Conservation (phyloP, 2,329 filamentous ascomycete species). For the Penicillium vulpinum region DNA sequence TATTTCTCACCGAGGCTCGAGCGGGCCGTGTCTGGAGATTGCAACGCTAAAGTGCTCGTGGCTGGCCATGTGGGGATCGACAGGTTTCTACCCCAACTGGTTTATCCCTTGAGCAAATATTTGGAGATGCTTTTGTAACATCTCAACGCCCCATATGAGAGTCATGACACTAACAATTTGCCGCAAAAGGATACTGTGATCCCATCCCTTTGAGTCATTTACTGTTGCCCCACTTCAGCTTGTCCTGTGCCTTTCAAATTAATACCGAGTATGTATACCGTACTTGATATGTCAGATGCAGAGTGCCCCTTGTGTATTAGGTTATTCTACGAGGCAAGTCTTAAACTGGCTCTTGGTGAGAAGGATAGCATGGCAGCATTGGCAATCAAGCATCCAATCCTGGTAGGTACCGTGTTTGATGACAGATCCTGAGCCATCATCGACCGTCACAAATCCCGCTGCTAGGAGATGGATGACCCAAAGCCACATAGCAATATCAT, state of each 20-base stretch:
- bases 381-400: neutral
- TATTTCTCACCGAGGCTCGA: neutral
- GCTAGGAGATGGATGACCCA: too few relatives aligned
- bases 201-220: neutral
- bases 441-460: too few relatives aligned
- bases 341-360: neutral
- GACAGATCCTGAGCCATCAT: neutral
- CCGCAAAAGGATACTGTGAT: neutral
- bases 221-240: neutral
- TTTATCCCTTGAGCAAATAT: neutral
- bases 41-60: conserved; percentile 8
- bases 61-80: conserved; percentile 17
- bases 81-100: neutral
- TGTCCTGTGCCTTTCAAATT: too few relatives aligned
- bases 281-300: neutral
- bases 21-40: conserved; percentile 1
- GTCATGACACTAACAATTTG: neutral
- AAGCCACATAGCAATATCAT: too few relatives aligned
- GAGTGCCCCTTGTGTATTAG: neutral
- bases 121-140: neutral
- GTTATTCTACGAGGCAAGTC: neutral
- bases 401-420: neutral
- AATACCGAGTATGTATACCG: too few relatives aligned
- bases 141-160: neutral
- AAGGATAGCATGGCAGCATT: neutral